Evolutionary conservation across 2,329 filamentous ascomycete genomes (phyloP), one percentile per base, ranked within the genome.

Genomic region (Penicillium hesseltinei): DNA sequence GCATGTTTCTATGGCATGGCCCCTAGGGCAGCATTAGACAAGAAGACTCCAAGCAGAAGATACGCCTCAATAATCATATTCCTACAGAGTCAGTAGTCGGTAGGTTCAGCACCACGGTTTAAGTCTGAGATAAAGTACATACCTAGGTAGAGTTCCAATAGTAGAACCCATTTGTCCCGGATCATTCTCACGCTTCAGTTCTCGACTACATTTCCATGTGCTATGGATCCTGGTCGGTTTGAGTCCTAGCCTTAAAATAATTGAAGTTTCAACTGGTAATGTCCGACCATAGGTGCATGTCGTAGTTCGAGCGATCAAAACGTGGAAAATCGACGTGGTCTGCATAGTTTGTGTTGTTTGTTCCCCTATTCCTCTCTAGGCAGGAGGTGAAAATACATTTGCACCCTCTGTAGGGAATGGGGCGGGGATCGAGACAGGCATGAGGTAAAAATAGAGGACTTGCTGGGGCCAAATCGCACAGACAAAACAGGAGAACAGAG

Each of bases 11-110:
- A 17, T 45, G 40, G 40, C 21, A 56, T 51, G 43, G 49, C 27
- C 54, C 53, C 36, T 38, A 57, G 19, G 56, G 61, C 59, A 57
- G 55, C 58, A 67, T 66, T 65, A 51, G 61, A 59, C 60, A 63
- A 56, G 49, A 44, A 49, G 11, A 57, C 15, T 8, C 9, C 9
- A 13, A 33, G 7, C 8, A 13, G 8, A 25, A n/a, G 5, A 52
- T 19, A 17, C 19, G 33, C 25, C 15, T 33, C 3, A 9, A 5
- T 29, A 29, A 25, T 11, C 7, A 7, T 23, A 25, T 7, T 19
- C 7, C 25, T 53, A 53, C n/a, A 2, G 7, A 35, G 13, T 36
- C 17, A 17, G 21, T 2, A 46, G 4, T 46, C 23, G 3, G 10
- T 17, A 35, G 3, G 11, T 17, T 31, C 21, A 35, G 21, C 17